phyloP scores from a whole-genome alignment of 345 rosid genomes.

The Populus nigra region DNA sequence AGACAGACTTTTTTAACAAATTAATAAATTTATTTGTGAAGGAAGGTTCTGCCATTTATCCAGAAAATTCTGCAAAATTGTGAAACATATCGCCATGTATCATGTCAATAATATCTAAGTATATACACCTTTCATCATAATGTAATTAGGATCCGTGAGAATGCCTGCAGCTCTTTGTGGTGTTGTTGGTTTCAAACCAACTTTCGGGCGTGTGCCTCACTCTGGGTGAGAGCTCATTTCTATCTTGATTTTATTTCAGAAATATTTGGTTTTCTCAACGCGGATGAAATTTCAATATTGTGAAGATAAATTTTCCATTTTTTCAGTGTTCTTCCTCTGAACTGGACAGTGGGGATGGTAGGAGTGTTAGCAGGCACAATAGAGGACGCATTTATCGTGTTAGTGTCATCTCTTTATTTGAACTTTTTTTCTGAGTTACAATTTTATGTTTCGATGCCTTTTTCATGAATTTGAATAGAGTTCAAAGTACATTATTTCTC shows the following conservation, averaged over 20 bases:
- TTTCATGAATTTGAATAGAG: background rate
- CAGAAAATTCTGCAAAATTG: background rate
- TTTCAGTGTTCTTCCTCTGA: constrained; percentile 69
- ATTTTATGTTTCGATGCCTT: background rate
- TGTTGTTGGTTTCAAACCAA: constrained; percentile 69
- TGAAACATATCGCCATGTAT: background rate
- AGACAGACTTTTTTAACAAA: background rate
- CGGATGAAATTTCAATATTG: too few relatives aligned
- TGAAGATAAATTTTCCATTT: background rate
- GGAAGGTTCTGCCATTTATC: background rate
- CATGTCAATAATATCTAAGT: background rate
- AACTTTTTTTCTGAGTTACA: background rate
- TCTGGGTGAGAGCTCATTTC: constrained; percentile 40
- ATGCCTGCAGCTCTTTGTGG: constrained; percentile 82
- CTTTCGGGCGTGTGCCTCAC: constrained; percentile 62
- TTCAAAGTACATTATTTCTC: background rate
- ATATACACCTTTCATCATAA: background rate
- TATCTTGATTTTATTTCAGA: background rate
- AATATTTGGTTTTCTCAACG: background rate
- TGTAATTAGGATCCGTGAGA: constrained; percentile 58
- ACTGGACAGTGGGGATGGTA: constrained; percentile 79
- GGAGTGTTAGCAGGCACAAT: constrained; percentile 62
- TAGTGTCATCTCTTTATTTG: constrained; percentile 6
- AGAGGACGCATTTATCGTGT: constrained; percentile 64
- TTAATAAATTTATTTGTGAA: too few relatives aligned